Evolutionary conservation across 257 asterid genomes (phyloP).

Genomic region (Plantago elongata): DNA sequence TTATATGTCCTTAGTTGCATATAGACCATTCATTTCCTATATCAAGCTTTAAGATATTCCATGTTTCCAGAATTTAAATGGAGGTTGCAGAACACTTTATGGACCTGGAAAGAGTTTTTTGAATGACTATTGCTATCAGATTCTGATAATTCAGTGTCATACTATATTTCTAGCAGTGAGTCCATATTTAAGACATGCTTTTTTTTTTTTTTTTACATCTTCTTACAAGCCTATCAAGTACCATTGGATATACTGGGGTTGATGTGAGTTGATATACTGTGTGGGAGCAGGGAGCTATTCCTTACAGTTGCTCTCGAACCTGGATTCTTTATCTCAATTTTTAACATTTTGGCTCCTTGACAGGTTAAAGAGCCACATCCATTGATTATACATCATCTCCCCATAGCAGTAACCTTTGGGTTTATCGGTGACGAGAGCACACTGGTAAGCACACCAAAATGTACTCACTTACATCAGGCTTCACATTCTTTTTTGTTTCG

Average conservation of each 20-base stretch:
- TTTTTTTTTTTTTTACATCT: no score
- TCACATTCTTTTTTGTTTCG: neutral
- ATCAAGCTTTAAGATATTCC: no score
- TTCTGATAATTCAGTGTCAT: neutral
- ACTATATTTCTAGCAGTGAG: no score
- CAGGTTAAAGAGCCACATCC: slow-evolving; percentile 96
- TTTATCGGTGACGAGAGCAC: slow-evolving; percentile 68
- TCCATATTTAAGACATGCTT: no score
- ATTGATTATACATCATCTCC: slow-evolving; percentile 88
- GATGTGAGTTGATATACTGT: slow-evolving; percentile 7
- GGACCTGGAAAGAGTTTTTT: neutral
- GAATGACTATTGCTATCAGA: neutral
- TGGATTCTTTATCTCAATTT: slow-evolving; percentile 15
- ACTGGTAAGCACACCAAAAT: slow-evolving; percentile 46
- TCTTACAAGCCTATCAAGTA: no score
- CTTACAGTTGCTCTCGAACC: slow-evolving; percentile 1
- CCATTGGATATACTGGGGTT: neutral
- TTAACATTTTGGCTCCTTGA: slow-evolving; percentile 25
- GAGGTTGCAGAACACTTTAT: no score
- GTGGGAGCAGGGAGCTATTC: neutral
- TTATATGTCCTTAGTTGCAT: no score
- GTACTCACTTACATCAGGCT: neutral
- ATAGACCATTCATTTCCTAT: no score
- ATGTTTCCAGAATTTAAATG: no score
- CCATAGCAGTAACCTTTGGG: slow-evolving; percentile 87